phyloP scores from a whole-genome alignment of 495 filamentous ascomycete genomes.

The Hypoxylon crocopeplum region DNA sequence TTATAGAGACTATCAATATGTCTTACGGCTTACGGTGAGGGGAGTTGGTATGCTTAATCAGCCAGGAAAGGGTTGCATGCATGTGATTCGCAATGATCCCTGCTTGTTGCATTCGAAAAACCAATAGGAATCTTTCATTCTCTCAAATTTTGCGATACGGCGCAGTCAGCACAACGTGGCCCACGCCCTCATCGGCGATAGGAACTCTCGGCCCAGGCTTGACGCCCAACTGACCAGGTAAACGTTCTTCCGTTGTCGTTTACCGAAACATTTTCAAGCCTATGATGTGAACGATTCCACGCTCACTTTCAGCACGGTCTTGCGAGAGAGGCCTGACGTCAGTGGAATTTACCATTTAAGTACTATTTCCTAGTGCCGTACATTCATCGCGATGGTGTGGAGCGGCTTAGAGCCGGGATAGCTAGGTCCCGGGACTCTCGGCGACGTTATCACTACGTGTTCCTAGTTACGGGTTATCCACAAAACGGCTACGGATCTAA shows the following conservation, averaged over 20 bases:
- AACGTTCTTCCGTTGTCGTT: background rate
- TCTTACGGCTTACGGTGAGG: conserved; percentile 22
- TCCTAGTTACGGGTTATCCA: conserved; percentile 6
- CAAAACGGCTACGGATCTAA: conserved; percentile 27
- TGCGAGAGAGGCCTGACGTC: conserved; percentile 14
- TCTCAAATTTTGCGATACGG: conserved; percentile 4
- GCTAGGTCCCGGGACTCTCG: conserved; percentile 12
- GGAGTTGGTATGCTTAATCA: conserved; percentile 20
- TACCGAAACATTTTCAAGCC: conserved; percentile 15
- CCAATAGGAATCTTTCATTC: conserved; percentile 8
- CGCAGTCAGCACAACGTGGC: conserved; percentile 5
- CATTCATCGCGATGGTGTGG: conserved; percentile 11
- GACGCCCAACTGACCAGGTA: background rate
- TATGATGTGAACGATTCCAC: conserved; percentile 1
- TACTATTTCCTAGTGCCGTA: conserved; percentile 7
- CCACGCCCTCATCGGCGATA: conserved; percentile 4
- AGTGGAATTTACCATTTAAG: conserved; percentile 8
- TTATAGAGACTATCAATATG: conserved; percentile 25
- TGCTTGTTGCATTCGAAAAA: conserved; percentile 5
- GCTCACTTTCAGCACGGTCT: conserved; percentile 1
- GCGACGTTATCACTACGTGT: conserved; percentile 5
- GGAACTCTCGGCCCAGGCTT: conserved; percentile 13
- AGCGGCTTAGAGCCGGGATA: conserved; percentile 1
- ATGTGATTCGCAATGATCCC: conserved; percentile 23
- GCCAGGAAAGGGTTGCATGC: conserved; percentile 19